Evolutionary conservation across 2,329 filamentous ascomycete species (phyloP).

Genomic region (Aspergillus neoniger): DNA sequence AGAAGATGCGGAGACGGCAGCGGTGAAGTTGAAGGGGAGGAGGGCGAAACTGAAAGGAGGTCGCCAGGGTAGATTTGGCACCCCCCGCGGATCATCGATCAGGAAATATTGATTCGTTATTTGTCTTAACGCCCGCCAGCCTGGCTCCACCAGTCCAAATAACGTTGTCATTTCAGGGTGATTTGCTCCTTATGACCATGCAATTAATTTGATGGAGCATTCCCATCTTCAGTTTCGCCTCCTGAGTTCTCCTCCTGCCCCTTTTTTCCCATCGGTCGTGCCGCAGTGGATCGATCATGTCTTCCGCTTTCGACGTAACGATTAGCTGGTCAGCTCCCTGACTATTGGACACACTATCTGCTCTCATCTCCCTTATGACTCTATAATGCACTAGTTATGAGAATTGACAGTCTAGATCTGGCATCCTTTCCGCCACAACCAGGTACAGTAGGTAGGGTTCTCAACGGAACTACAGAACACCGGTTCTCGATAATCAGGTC

Average conservation of each 20-base stretch:
- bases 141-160: conserved; percentile 11
- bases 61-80: conserved; percentile 9
- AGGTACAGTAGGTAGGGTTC: too few relatives aligned
- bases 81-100: conserved; percentile 25
- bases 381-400: background rate
- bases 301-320: background rate
- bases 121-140: conserved; percentile 9
- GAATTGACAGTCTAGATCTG: background rate
- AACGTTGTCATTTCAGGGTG: conserved; percentile 5
- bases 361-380: background rate
- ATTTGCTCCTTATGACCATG: background rate
- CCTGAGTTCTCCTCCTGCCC: conserved; percentile 12
- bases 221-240: conserved; percentile 1
- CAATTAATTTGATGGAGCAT: conserved; percentile 5
- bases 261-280: conserved; percentile 12
- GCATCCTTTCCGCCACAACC: background rate
- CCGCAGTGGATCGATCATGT: background rate
- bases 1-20: conserved; percentile 24
- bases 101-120: conserved; percentile 7
- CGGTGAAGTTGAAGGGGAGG: conserved; percentile 20
- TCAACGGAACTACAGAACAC: too few relatives aligned
- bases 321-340: background rate
- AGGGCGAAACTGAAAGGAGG: conserved; percentile 13
- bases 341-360: conserved; percentile 6
- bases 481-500: background rate